These are phyloP conservation scores for Ophiostoma pallidulum DNA, from an alignment of 2,329 filamentous ascomycete species.

Conservation along the genomic window DNA sequence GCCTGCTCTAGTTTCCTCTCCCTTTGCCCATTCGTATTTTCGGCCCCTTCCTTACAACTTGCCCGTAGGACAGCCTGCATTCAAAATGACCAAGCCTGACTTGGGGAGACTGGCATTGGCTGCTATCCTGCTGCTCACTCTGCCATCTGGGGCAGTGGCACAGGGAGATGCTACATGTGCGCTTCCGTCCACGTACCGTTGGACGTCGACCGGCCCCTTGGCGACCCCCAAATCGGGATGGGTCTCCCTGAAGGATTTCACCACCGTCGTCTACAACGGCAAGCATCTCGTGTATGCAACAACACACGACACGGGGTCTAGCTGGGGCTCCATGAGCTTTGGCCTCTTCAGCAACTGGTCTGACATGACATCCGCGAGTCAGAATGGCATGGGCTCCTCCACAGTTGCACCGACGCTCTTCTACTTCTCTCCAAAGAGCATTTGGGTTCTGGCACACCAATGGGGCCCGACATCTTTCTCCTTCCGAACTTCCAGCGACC, in stretches of 20 bases:
- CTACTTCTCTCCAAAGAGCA: slow-evolving; percentile 49
- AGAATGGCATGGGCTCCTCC: slow-evolving; percentile 38
- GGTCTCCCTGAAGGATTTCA: slow-evolving; percentile 56
- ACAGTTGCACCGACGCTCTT: slow-evolving; percentile 54
- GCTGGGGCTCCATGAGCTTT: slow-evolving; percentile 52
- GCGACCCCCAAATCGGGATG: slow-evolving; percentile 44
- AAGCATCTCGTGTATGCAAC: slow-evolving; percentile 53
- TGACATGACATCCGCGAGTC: slow-evolving; percentile 39
- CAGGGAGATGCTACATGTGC: slow-evolving; percentile 39
- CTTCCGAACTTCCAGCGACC: slow-evolving; percentile 50
- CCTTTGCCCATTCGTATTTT: no score
- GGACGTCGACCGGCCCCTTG: slow-evolving; percentile 42
- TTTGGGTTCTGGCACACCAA: slow-evolving; percentile 59
- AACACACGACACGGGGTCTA: slow-evolving; percentile 31
- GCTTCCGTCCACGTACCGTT: slow-evolving; percentile 46
- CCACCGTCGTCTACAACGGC: slow-evolving; percentile 42
- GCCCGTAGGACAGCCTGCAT: no score
- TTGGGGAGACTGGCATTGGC: no score
- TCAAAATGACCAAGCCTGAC: no score
- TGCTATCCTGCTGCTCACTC: no score
- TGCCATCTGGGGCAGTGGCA: no score
- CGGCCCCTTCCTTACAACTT: no score
- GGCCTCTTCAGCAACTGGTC: slow-evolving; percentile 43
- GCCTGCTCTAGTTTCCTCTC: no score
- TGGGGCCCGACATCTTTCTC: slow-evolving; percentile 52